Evolutionary conservation across 768 basidiomycete species (phyloP).

Genomic region (Boletus vermiculosoides): DNA sequence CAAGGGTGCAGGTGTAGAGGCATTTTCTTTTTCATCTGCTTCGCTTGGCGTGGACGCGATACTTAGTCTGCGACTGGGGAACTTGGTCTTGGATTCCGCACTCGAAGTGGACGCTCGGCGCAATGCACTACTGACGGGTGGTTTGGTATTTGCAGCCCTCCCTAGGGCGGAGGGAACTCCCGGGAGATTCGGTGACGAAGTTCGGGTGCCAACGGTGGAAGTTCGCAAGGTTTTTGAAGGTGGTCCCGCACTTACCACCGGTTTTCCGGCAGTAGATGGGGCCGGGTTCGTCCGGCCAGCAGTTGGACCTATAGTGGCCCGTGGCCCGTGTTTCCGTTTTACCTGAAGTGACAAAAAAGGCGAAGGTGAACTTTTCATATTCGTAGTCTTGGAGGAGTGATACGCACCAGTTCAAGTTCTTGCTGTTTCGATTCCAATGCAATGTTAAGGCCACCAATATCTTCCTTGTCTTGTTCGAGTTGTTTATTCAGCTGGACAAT

Average conservation of each 20-base stretch:
- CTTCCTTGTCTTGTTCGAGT: constrained; percentile 67
- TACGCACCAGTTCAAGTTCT: constrained; percentile 81
- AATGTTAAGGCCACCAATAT: constrained; percentile 81
- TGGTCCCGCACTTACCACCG: constrained; percentile 53
- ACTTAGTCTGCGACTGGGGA: constrained; percentile 33
- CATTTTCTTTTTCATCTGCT: constrained; percentile 61
- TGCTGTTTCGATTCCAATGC: constrained; percentile 94
- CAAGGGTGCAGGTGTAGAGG: constrained; percentile 28
- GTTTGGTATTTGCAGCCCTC: constrained; percentile 17
- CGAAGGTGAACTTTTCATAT: not conserved
- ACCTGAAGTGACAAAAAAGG: constrained; percentile 39
- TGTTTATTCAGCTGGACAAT: constrained; percentile 71
- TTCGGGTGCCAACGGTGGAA: constrained; percentile 32
- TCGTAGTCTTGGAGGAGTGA: not conserved
- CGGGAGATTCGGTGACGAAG: constrained; percentile 38
- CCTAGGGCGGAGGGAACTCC: constrained; percentile 35
- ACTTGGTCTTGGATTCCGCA: constrained; percentile 35
- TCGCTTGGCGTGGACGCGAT: constrained; percentile 42
- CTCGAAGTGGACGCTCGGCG: constrained; percentile 34
- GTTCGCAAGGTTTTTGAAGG: constrained; percentile 36
- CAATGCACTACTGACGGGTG: constrained; percentile 10
- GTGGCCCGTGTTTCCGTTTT: constrained; percentile 60
- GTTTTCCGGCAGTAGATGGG: constrained; percentile 22
- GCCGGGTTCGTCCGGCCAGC: constrained; percentile 50
- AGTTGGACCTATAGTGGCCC: constrained; percentile 54